phyloP scores from a whole-genome alignment of 441 rosid genomes.

The Erodium texanum region DNA sequence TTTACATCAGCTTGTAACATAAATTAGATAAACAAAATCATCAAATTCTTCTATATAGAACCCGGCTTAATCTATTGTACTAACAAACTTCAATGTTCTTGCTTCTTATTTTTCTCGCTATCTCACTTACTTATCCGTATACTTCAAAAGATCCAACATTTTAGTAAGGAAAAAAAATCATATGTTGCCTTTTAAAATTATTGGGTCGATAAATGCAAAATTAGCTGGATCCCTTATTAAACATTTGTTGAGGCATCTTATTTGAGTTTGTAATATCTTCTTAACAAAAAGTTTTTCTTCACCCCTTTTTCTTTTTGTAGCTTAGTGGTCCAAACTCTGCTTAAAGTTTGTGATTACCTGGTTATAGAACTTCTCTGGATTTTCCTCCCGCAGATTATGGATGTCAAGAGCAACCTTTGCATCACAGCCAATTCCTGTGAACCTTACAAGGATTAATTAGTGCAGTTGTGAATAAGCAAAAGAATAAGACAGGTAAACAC shows the following conservation, averaged over 20 bases:
- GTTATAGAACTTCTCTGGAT: conserved; percentile 84
- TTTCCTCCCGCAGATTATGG: conserved; percentile 89
- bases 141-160: background rate
- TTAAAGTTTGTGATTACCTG: conserved; percentile 41
- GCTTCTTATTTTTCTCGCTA: background rate
- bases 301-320: background rate
- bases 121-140: background rate
- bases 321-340: conserved; percentile 11
- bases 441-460: conserved; percentile 9
- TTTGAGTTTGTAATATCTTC: background rate
- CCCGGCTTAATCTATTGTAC: background rate
- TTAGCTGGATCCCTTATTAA: background rate
- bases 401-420: conserved; percentile 96
- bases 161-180: background rate
- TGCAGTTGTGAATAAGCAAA: conserved; percentile 8
- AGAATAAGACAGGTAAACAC: background rate
- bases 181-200: background rate
- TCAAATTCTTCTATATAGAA: background rate
- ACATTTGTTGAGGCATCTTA: background rate
- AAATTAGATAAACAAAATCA: background rate
- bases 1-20: background rate
- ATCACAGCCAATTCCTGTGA: conserved; percentile 88
- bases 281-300: background rate
- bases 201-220: background rate
- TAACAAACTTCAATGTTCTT: background rate